Base-by-base conservation (phyloP, 2,329 filamentous ascomycete genomes). In the Mycogone perniciosa region DNA sequence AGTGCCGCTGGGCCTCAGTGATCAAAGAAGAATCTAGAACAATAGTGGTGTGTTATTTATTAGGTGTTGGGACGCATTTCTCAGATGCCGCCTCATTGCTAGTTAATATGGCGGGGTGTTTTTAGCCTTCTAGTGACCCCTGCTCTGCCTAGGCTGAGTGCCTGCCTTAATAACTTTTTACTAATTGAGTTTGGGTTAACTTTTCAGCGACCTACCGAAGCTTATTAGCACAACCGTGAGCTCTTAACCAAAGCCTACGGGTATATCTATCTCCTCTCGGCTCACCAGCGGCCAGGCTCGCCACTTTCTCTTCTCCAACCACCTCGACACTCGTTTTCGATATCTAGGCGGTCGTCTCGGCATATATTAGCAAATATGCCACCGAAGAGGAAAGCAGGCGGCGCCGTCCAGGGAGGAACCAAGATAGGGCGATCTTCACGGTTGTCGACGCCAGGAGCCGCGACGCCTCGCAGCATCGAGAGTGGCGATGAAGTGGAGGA, bases 301-400 rank as follows among this genome's bases (percentile, higher is more conserved):
- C 34, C 42, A 26, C 52, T 38, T 53, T 49, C 20, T 26, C 43
- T 34, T 40, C 13, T 31, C 20, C 13, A 20, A 40, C 30, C 33
- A 35, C 33, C 33, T 35, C 33, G 30, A 44, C 48, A 8, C 6
- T 31, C 11, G 10, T 42, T 31, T 2, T 37, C 49, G 48, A 43
- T 55, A 39, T 48, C 41, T 42, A 57, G 44, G 54, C 57, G 65
- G 52, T 40, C 46, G 49, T 34, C 46, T 39, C 6, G 31, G 2
- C 11, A n/a, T 26, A 26, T 42, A 46, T 29, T 42, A 45, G 46
- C 13, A 35, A 54, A 53, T 27, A 89, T 89, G 86, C 80, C 85
- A 56, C 74, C 77, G 13, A 89, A 89, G 71, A 79, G 85, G 64
- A 89, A 89, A 72, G 85, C 85, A 54, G 62, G 65, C 54, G 60